Evolutionary conservation across 345 rosid species (phyloP), one percentile per base, ranked within the genome.

Genomic region (Hibiscus mutabilis): DNA sequence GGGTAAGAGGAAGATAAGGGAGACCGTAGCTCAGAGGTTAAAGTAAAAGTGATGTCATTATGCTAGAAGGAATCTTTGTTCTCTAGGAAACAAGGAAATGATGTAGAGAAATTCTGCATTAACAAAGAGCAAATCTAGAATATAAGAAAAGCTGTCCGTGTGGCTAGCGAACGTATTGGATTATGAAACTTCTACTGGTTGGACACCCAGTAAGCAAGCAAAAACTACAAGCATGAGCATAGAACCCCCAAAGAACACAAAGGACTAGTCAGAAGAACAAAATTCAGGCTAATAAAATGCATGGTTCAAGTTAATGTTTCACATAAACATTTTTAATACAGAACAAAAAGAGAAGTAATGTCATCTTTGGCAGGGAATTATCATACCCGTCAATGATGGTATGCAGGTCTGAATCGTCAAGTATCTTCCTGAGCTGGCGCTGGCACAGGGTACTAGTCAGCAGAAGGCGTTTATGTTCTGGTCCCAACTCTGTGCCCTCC

Each of bases 331-430:
- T 55, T 55, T 27, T 61, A 21, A 46, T 37, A 56, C 13, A 64
- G 16, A 69, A 15, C 8, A 11, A 29, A 40, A 16, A 0, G n/a
- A 8, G 60, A 22, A 49, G 15, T 59, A 22, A 6, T 31, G 37
- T 51, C 55, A 49, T 49, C 21, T 49, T 49, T 15, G 53, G 27
- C 21, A 62, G 42, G 46, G 72, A 4, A 14, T 66, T 35, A 49
- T 27, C 84, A 51, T 91, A 89, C 97, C 97, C 97, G 18, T 89
- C 96, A 72, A 85, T 88, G 77, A 94, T 89, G 79, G 84, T 85
- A 77, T 91, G 89, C 31, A 91, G 88, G 82, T 91, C 96, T 0
- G 97, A 84, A 81, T 88, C 97, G 70, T 89, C 88, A 25, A 94
- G 92, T 70, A 94, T 73, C 88, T 83, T 91, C 82, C 80, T 79